Percentiles rank a stretch among this genome's conserved stretches.
phyloP scores from a whole-genome alignment of 805 yeast species.

The Zygosaccharomyces bailii region DNA sequence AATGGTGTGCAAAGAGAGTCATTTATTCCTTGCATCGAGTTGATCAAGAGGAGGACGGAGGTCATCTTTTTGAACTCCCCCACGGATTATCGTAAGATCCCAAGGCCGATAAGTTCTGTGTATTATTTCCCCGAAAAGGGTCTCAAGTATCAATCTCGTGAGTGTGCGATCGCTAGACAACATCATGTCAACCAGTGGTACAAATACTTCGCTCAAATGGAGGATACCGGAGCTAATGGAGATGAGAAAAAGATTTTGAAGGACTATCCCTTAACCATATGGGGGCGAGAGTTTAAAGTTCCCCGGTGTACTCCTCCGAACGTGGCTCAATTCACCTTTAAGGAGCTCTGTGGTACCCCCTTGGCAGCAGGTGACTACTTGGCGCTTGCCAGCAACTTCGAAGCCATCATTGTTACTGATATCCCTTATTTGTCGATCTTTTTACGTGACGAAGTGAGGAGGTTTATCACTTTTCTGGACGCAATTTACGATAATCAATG shows the following conservation, averaged over 20 bases:
- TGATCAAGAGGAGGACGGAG: constrained; percentile 66
- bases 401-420: constrained; percentile 83
- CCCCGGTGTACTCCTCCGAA: constrained; percentile 73
- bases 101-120: constrained; percentile 75
- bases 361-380: constrained; percentile 93
- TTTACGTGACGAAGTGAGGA: constrained; percentile 77
- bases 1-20: constrained; percentile 92
- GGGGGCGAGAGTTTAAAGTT: constrained; percentile 83
- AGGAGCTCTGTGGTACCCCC: constrained; percentile 81
- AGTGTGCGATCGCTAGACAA: constrained; percentile 48
- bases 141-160: constrained; percentile 48
- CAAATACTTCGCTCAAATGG: constrained; percentile 65
- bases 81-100: constrained; percentile 87
- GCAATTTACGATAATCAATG: constrained; percentile 93
- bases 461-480: constrained; percentile 92
- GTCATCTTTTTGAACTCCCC: constrained; percentile 85
- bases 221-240: constrained; percentile 32
- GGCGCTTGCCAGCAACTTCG: constrained; percentile 70
- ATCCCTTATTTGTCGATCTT: constrained; percentile 80
- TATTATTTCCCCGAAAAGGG: constrained; percentile 73
- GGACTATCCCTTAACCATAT: constrained; percentile 51
- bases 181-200: constrained; percentile 78
- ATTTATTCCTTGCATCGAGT: constrained; percentile 86
- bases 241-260: constrained; percentile 16
- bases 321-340: constrained; percentile 88